phyloP scores from a whole-genome alignment of 2,329 filamentous ascomycete genomes.

The Fusarium buharicum region DNA sequence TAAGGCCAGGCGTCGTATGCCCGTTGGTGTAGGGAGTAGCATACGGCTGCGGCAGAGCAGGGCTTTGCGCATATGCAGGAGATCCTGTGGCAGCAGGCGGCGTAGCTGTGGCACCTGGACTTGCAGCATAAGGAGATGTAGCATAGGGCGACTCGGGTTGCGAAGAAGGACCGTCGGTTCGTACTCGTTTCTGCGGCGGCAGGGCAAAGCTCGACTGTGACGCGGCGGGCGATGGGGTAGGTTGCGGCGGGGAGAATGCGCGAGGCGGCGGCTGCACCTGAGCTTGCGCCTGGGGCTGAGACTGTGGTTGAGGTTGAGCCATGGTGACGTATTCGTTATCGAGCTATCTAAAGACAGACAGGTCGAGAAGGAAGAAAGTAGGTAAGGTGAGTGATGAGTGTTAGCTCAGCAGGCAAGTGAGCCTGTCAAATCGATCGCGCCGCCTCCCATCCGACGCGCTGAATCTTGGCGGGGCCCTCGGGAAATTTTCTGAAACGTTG shows the following conservation, averaged over 20 bases:
- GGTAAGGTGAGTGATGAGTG: slow-evolving; percentile 28
- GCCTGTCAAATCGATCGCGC: slow-evolving; percentile 60
- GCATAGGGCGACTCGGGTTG: slow-evolving; percentile 73
- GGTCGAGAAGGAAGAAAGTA: slow-evolving; percentile 19
- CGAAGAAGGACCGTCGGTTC: slow-evolving; percentile 71
- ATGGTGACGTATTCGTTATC: slow-evolving; percentile 50
- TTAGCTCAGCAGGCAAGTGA: slow-evolving; percentile 59
- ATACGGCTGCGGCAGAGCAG: slow-evolving; percentile 49
- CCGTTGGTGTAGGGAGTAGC: slow-evolving; percentile 54
- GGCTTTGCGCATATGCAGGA: slow-evolving; percentile 51
- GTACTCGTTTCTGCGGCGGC: slow-evolving; percentile 74
- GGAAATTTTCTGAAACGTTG: slow-evolving; percentile 18
- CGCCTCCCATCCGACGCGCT: slow-evolving; percentile 60
- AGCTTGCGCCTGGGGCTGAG: slow-evolving; percentile 55
- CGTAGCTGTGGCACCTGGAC: slow-evolving; percentile 56
- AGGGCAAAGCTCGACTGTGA: slow-evolving; percentile 65
- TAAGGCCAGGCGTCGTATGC: slow-evolving; percentile 51
- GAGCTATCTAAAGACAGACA: slow-evolving; percentile 13
- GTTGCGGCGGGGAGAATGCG: slow-evolving; percentile 71
- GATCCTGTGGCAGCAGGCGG: slow-evolving; percentile 53
- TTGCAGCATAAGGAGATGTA: slow-evolving; percentile 61
- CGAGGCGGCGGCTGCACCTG: slow-evolving; percentile 59
- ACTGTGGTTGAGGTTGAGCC: slow-evolving; percentile 67
- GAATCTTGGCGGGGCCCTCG: slow-evolving; percentile 33
- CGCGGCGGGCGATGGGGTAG: slow-evolving; percentile 69